Percentiles rank a stretch among this genome's conserved stretches.
Evolutionary conservation across 257 asterid genomes (phyloP).

Genomic region (Scutellaria baicalensis): DNA sequence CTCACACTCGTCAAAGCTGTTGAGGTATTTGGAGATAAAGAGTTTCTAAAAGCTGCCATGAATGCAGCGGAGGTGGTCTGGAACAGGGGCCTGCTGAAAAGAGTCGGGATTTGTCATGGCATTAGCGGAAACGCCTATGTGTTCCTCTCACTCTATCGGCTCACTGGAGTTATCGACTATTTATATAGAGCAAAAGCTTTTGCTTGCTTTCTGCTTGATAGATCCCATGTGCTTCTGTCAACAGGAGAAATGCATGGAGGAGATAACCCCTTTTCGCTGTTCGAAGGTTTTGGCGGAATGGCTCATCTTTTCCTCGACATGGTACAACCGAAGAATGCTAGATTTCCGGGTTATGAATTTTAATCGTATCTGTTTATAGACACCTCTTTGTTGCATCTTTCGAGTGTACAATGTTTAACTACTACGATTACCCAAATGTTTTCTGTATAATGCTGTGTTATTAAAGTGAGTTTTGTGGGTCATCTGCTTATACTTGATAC

Average conservation of each 20-base stretch:
- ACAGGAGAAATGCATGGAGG: conserved; percentile 66
- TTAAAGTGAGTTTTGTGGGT: neutral
- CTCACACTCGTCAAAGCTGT: conserved; percentile 70
- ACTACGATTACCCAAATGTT: neutral
- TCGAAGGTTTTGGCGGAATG: conserved; percentile 81
- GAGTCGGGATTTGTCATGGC: conserved; percentile 79
- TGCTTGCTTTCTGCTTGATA: conserved; percentile 64
- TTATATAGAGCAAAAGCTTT: conserved; percentile 73
- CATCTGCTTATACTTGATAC: too few species aligned
- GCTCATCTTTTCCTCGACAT: conserved; percentile 64
- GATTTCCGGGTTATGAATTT: conserved; percentile 63
- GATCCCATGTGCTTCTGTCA: conserved; percentile 52
- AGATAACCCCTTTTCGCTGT: conserved; percentile 51
- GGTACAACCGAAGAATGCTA: conserved; percentile 52
- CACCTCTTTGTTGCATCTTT: neutral
- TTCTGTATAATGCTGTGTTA: neutral
- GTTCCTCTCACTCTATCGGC: conserved; percentile 62
- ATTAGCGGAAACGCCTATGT: conserved; percentile 70
- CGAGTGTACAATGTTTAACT: neutral
- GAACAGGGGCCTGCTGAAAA: conserved; percentile 69
- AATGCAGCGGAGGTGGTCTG: conserved; percentile 82
- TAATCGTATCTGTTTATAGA: conserved; percentile 8
- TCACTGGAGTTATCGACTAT: conserved; percentile 55
- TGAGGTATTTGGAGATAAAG: conserved; percentile 62
- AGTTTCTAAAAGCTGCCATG: conserved; percentile 60